These are phyloP conservation scores for Thelephora aurantiotincta DNA, from an alignment of 768 basidiomycete species.

Conservation along the genomic window DNA sequence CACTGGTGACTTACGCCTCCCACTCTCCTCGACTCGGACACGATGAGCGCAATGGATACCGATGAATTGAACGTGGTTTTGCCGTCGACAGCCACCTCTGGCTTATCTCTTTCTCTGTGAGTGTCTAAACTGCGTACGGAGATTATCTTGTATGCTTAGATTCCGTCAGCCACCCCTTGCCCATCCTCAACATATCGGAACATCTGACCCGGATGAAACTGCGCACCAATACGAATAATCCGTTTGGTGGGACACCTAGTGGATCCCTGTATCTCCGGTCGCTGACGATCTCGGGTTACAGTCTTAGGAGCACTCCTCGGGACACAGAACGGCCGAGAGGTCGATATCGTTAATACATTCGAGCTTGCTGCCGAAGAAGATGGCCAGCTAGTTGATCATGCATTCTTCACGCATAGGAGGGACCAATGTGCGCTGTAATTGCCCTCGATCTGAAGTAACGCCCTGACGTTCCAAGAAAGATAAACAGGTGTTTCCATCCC, in stretches of 20 bases:
- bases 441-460: not conserved
- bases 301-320: slow-evolving; percentile 91
- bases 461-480: slow-evolving; percentile 30
- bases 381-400: slow-evolving; percentile 57
- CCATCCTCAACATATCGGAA: slow-evolving; percentile 93
- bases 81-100: slow-evolving; percentile 56
- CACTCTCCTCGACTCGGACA: slow-evolving; percentile 3
- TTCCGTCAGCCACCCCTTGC: slow-evolving; percentile 72
- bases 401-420: slow-evolving; percentile 65
- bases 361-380: slow-evolving; percentile 62
- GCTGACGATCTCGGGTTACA: slow-evolving; percentile 17
- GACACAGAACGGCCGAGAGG: slow-evolving; percentile 85
- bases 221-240: slow-evolving; percentile 42
- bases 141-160: slow-evolving; percentile 3
- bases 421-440: slow-evolving; percentile 65
- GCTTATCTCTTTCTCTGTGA: slow-evolving; percentile 62
- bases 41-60: slow-evolving; percentile 56
- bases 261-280: not conserved
- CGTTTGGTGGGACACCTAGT: slow-evolving; percentile 40
- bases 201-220: slow-evolving; percentile 80
- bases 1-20: not conserved
- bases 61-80: slow-evolving; percentile 67
- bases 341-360: slow-evolving; percentile 96
- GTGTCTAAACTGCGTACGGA: slow-evolving; percentile 13
- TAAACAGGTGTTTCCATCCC: slow-evolving; percentile 95